These are phyloP conservation scores for Blastobotrys mokoenaii DNA, from an alignment of 805 yeast genomes.

Conservation along the genomic window DNA sequence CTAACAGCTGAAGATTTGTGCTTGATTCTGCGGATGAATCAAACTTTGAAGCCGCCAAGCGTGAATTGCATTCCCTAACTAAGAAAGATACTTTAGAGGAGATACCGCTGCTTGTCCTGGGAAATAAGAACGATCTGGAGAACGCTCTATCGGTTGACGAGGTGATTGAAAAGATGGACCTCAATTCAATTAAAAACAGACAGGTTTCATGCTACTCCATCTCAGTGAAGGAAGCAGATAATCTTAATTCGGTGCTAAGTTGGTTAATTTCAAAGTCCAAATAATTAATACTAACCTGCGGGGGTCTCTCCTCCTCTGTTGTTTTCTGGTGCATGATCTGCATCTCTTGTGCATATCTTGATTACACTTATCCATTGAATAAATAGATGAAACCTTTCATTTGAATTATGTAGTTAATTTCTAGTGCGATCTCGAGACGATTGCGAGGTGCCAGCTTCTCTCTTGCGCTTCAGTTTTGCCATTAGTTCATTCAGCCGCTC, in stretches of 20 bases:
- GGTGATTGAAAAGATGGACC: slow-evolving; percentile 25
- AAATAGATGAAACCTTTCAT: too few relatives aligned
- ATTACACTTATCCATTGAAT: too few relatives aligned
- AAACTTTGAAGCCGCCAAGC: slow-evolving; percentile 24
- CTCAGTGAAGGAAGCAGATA: slow-evolving; percentile 29
- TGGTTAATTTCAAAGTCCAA: slow-evolving; percentile 26
- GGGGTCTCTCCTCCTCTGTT: neutral
- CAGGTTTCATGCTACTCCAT: slow-evolving; percentile 31
- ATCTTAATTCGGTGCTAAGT: slow-evolving; percentile 28
- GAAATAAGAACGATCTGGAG: slow-evolving; percentile 29
- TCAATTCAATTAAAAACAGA: slow-evolving; percentile 25
- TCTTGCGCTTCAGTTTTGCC: too few relatives aligned
- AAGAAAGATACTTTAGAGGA: slow-evolving; percentile 24
- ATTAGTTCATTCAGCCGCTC: too few relatives aligned
- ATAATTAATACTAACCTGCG: neutral
- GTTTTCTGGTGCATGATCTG: neutral
- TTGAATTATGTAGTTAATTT: too few relatives aligned
- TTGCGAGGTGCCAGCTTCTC: too few relatives aligned
- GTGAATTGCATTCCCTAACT: slow-evolving; percentile 26
- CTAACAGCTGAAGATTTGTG: slow-evolving; percentile 21
- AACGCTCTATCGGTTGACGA: slow-evolving; percentile 27
- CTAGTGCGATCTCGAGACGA: too few relatives aligned
- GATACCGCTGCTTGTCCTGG: slow-evolving; percentile 30
- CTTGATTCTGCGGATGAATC: slow-evolving; percentile 30
- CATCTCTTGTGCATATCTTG: too few relatives aligned